phyloP scores from a whole-genome alignment of 2,329 filamentous ascomycete species.

The Camptophora hylomeconis region DNA sequence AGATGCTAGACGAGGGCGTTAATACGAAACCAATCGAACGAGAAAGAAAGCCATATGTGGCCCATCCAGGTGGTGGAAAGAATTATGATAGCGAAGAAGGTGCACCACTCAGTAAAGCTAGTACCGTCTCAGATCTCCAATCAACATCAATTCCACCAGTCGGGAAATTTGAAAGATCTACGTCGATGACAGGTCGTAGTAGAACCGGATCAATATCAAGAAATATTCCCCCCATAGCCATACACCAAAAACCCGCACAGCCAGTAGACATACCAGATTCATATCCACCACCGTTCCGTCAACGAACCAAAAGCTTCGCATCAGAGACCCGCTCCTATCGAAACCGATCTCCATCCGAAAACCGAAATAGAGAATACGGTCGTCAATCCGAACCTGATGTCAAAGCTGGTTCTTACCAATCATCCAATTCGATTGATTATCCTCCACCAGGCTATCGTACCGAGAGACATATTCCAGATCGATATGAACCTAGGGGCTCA shows the following conservation, averaged over 20 bases:
- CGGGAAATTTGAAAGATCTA: constrained; percentile 7
- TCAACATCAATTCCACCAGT: constrained; percentile 6
- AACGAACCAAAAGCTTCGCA: constrained; percentile 11
- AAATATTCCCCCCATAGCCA: constrained; percentile 8
- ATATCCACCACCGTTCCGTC: constrained; percentile 9
- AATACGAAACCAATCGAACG: constrained; percentile 46
- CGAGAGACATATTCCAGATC: constrained; percentile 7
- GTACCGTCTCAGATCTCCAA: constrained; percentile 4
- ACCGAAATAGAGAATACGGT: constrained; percentile 5
- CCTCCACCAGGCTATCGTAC: background rate
- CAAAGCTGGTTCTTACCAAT: constrained; percentile 7
- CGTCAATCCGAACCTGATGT: constrained; percentile 8
- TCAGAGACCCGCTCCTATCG: constrained; percentile 7
- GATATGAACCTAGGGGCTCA: constrained; percentile 14
- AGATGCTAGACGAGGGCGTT: constrained; percentile 22
- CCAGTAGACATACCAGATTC: constrained; percentile 10
- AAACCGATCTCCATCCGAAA: constrained; percentile 10
- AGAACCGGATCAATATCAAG: constrained; percentile 4
- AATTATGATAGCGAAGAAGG: constrained; percentile 31
- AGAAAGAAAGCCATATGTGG: constrained; percentile 51
- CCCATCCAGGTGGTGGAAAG: constrained; percentile 47
- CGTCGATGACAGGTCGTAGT: constrained; percentile 6
- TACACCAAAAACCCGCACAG: constrained; percentile 13
- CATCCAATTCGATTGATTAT: constrained; percentile 5
- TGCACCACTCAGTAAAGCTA: background rate